Evolutionary conservation across 177 flowering plant genomes (phyloP).

Genomic region (Vitis hybrid): DNA sequence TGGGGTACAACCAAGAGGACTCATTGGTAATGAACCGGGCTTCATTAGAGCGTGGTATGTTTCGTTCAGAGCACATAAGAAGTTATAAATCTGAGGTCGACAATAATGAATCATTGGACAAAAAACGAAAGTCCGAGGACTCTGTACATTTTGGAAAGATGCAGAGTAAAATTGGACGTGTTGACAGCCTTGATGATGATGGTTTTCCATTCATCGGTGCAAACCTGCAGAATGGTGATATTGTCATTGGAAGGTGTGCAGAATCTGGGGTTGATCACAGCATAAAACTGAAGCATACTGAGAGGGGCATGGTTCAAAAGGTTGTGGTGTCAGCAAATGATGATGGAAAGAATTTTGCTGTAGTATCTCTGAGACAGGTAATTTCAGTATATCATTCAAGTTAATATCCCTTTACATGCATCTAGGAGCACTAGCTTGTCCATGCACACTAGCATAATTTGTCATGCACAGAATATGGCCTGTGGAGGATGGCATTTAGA

Average conservation of each 20-base stretch:
- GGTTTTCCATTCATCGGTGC: slow-evolving; percentile 92
- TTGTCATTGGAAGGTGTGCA: slow-evolving; percentile 77
- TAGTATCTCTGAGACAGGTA: slow-evolving; percentile 96
- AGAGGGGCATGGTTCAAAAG: slow-evolving; percentile 87
- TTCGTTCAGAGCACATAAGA: slow-evolving; percentile 71
- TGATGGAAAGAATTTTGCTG: slow-evolving; percentile 89
- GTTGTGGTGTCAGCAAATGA: slow-evolving; percentile 93
- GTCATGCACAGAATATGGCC: background rate
- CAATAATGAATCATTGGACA: slow-evolving; percentile 47
- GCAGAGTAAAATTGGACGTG: slow-evolving; percentile 78
- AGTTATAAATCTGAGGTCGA: slow-evolving; percentile 89
- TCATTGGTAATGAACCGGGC: slow-evolving; percentile 90
- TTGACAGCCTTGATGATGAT: slow-evolving; percentile 92
- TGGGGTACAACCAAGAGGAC: slow-evolving; percentile 95
- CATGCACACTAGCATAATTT: background rate
- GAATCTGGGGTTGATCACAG: slow-evolving; percentile 92
- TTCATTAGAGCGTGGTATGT: slow-evolving; percentile 93
- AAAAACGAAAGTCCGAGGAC: slow-evolving; percentile 54
- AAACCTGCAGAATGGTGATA: slow-evolving; percentile 75
- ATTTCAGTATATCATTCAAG: background rate
- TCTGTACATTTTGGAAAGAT: slow-evolving; percentile 65
- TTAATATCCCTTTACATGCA: background rate
- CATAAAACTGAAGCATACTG: slow-evolving; percentile 86
- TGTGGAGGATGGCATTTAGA: no score
- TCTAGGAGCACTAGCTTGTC: background rate